Percentiles rank a stretch among this genome's conserved stretches.
Conservation (phyloP, 2,329 filamentous ascomycete genomes). For the Rugonectria rugulosa region DNA sequence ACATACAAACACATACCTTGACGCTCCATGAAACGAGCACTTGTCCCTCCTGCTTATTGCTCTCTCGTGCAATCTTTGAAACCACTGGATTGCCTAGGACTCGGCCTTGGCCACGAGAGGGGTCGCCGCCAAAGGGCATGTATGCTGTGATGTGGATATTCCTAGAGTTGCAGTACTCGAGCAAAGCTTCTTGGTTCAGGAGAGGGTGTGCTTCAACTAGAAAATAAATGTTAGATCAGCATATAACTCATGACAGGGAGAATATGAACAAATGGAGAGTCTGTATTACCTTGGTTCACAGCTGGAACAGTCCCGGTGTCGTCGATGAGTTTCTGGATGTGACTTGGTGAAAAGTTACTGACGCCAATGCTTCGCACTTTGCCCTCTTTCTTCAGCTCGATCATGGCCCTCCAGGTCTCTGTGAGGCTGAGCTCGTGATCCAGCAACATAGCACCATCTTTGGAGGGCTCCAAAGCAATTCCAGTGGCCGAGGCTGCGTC, state of each 20-base stretch:
- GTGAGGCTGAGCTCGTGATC: not conserved
- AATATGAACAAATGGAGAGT: too few relatives aligned
- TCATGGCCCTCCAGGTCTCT: not conserved
- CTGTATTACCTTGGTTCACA: not conserved
- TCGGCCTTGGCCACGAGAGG: not conserved
- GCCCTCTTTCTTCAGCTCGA: not conserved
- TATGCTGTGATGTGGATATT: conserved; percentile 6
- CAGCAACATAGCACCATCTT: not conserved
- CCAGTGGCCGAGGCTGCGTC: not conserved
- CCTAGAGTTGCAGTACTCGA: not conserved
- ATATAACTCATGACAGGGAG: too few relatives aligned
- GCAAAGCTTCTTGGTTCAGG: not conserved
- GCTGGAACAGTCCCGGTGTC: not conserved
- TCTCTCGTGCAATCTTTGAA: not conserved
- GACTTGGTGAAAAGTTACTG: not conserved
- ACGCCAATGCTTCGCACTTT: conserved; percentile 1
- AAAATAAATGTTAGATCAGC: not conserved
- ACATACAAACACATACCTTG: not conserved
- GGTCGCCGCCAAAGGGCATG: conserved; percentile 1
- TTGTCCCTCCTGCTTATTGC: not conserved
- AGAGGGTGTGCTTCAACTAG: conserved; percentile 1
- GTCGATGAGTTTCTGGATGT: conserved; percentile 1
- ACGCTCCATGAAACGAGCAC: conserved; percentile 1
- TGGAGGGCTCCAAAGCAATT: not conserved
- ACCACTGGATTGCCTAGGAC: not conserved